phyloP scores from a whole-genome alignment of 805 yeast genomes.

The Spathaspora boniae region DNA sequence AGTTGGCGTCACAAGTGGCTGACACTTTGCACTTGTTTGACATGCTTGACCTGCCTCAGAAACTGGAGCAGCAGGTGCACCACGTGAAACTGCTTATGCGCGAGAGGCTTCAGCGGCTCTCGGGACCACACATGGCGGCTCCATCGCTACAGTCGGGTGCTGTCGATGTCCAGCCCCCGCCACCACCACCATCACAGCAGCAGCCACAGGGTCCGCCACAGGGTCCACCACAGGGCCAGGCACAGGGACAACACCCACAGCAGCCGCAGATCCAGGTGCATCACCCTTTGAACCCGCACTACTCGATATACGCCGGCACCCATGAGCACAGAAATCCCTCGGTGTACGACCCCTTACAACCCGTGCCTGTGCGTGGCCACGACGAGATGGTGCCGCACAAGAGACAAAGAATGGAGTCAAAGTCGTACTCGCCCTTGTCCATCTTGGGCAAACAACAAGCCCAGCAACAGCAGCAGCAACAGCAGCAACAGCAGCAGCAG shows the following conservation, averaged over 20 bases:
- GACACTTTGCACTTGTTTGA: too few species aligned
- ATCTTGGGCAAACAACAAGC: constrained; percentile 12
- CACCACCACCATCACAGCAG: constrained; percentile 7
- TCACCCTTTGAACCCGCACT: constrained; percentile 34
- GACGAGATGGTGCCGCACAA: too few species aligned
- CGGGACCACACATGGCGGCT: too few species aligned
- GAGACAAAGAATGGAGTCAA: too few species aligned
- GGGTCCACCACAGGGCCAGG: constrained; percentile 4
- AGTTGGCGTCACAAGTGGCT: too few species aligned
- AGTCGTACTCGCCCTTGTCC: constrained; percentile 17
- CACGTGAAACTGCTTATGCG: too few species aligned
- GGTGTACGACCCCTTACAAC: constrained; percentile 38
- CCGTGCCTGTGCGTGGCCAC: too few species aligned
- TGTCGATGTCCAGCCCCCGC: constrained; percentile 10
- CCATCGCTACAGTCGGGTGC: too few species aligned
- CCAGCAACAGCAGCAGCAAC: constrained; percentile 8
- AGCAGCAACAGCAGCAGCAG: constrained; percentile 8
- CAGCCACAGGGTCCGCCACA: constrained; percentile 6
- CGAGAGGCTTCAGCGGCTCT: too few species aligned
- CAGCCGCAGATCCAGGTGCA: constrained; percentile 8
- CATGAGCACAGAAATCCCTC: constrained; percentile 23
- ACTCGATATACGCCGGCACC: constrained; percentile 21
- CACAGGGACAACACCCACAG: constrained; percentile 5
- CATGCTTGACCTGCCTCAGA: too few species aligned
- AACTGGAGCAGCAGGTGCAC: too few species aligned